phyloP scores from a whole-genome alignment of 2,329 filamentous ascomycete species.

The Sarocladium brachiariae region DNA sequence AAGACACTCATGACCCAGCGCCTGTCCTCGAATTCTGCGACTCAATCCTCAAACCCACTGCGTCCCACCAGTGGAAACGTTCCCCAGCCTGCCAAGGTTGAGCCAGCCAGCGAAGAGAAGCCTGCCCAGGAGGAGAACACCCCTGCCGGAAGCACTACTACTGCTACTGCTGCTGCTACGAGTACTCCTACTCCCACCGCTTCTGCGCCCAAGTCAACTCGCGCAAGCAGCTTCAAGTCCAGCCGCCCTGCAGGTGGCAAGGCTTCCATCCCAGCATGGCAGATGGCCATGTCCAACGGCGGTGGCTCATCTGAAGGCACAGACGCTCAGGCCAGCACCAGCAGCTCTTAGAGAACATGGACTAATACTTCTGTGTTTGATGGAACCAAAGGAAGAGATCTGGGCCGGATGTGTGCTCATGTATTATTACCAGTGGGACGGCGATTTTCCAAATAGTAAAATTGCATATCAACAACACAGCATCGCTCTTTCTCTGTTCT shows the following conservation, averaged over 20 bases:
- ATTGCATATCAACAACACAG: too few relatives aligned
- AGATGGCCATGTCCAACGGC: constrained; percentile 60
- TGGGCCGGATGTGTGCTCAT: neutral
- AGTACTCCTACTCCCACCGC: neutral
- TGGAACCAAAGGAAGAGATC: neutral
- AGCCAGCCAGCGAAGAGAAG: constrained; percentile 22
- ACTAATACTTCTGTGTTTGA: too few relatives aligned
- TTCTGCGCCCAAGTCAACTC: constrained; percentile 21
- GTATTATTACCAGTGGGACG: neutral
- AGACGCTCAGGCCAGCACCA: neutral
- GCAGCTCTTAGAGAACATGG: constrained; percentile 9
- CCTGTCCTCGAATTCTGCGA: constrained; percentile 35
- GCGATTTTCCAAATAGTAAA: too few relatives aligned
- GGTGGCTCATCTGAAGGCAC: constrained; percentile 6
- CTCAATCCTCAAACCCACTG: constrained; percentile 17
- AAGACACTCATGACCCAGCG: constrained; percentile 74
- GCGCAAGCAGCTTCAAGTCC: constrained; percentile 21
- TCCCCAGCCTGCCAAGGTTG: constrained; percentile 9
- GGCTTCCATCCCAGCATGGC: constrained; percentile 74
- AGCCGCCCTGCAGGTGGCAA: constrained; percentile 42
- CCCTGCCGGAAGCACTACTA: neutral
- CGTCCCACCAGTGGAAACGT: constrained; percentile 17
- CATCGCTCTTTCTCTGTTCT: too few relatives aligned
- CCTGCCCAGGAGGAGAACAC: constrained; percentile 11
- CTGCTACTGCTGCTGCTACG: neutral